Percentiles rank a stretch among this genome's conserved stretches.
These are phyloP conservation scores for Rubroboletus pulcherrimus DNA, from an alignment of 768 basidiomycete genomes.

Conservation along the genomic window DNA sequence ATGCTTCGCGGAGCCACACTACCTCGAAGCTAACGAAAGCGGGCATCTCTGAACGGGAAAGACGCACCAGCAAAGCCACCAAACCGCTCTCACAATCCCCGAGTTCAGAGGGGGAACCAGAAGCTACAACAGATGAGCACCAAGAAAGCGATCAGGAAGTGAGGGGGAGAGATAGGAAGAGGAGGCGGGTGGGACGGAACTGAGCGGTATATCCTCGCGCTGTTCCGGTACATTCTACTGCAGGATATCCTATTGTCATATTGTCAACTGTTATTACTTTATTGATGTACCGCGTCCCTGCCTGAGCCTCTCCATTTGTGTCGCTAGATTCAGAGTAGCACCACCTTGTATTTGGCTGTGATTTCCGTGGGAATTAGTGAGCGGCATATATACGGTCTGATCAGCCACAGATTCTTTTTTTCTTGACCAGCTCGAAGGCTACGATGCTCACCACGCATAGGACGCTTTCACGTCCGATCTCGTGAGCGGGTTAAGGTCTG, in stretches of 20 bases:
- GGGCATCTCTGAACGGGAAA: slow-evolving; percentile 1
- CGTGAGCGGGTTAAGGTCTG: slow-evolving; percentile 84
- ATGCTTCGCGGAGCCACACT: slow-evolving; percentile 2
- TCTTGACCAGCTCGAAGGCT: slow-evolving; percentile 50
- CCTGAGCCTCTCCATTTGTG: neutral
- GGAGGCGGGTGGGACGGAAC: slow-evolving; percentile 21
- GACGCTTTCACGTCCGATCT: slow-evolving; percentile 33
- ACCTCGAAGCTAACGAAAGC: slow-evolving; percentile 7
- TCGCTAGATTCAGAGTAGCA: neutral
- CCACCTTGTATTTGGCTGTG: neutral
- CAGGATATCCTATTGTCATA: neutral
- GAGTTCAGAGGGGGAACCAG: slow-evolving; percentile 11
- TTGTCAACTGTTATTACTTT: neutral
- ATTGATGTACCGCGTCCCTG: neutral
- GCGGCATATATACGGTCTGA: neutral
- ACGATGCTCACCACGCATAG: slow-evolving; percentile 65
- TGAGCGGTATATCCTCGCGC: neutral
- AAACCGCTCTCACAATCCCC: neutral
- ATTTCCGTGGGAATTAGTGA: neutral
- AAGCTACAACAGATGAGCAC: slow-evolving; percentile 2
- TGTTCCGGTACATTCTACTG: neutral
- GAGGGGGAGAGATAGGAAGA: slow-evolving; percentile 29
- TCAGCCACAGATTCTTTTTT: no score
- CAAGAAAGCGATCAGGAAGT: slow-evolving; percentile 11
- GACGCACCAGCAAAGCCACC: neutral